Evolutionary conservation across 306 rosid species (phyloP).

Genomic region (Acacia crassicarpa): DNA sequence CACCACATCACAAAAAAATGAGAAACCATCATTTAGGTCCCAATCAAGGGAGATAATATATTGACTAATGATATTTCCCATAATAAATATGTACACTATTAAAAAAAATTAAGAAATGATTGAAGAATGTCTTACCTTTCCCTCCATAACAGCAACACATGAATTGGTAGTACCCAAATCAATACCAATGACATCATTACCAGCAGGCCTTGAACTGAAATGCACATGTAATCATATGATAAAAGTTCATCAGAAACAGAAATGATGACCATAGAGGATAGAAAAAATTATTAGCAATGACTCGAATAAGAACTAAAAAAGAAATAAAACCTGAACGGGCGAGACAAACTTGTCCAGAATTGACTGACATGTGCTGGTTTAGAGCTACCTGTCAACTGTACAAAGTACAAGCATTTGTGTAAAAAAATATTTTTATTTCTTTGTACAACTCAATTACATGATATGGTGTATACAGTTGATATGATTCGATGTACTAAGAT

Average conservation of each 20-base stretch:
- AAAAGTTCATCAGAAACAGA: not conserved
- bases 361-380: not conserved
- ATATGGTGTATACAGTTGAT: not conserved
- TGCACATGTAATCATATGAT: not conserved
- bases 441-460: not conserved
- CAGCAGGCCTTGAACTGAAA: not conserved
- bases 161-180: conserved; percentile 6
- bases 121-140: not conserved
- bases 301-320: not conserved
- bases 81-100: not conserved
- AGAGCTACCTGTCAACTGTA: not conserved
- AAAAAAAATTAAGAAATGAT: not conserved
- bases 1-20: not conserved
- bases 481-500: not conserved
- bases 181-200: not conserved
- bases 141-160: not conserved
- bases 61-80: no score
- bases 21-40: no score
- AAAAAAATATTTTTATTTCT: not conserved
- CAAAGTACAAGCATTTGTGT: not conserved
- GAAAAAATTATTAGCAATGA: not conserved
- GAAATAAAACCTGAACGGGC: not conserved
- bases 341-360: not conserved
- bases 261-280: not conserved
- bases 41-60: no score